Percentiles rank a stretch among this genome's conserved stretches.
Evolutionary conservation across 495 filamentous ascomycete genomes (phyloP).

Genomic region (Thermochaetoides thermophila): DNA sequence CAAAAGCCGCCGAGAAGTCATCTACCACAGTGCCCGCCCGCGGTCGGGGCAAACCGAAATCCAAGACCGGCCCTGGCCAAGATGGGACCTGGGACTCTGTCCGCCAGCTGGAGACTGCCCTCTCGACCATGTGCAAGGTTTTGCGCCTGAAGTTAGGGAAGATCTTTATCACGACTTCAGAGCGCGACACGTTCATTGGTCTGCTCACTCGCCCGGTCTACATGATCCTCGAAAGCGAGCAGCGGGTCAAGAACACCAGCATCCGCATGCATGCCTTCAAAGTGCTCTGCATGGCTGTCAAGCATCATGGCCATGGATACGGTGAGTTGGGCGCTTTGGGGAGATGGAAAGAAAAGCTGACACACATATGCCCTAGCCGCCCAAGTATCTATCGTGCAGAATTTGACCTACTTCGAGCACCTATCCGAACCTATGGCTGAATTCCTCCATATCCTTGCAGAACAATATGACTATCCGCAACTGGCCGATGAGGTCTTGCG

Average conservation of each 20-base stretch:
- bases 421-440: constrained; percentile 97
- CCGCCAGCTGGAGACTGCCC: constrained; percentile 67
- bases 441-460: constrained; percentile 85
- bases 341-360: constrained; percentile 9
- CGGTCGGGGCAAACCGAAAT: constrained; percentile 56
- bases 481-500: constrained; percentile 85
- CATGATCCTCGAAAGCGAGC: constrained; percentile 84
- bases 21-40: constrained; percentile 51
- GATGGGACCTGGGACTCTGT: constrained; percentile 82
- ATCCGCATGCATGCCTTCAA: constrained; percentile 96
- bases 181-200: constrained; percentile 85
- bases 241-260: constrained; percentile 75
- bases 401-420: constrained; percentile 95
- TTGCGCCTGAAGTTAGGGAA: constrained; percentile 81
- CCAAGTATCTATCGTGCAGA: constrained; percentile 95
- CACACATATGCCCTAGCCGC: constrained; percentile 47
- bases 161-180: constrained; percentile 92
- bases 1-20: constrained; percentile 82
- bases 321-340: constrained; percentile 40
- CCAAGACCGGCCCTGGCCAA: constrained; percentile 54
- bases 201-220: constrained; percentile 91
- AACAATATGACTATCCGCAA: constrained; percentile 97
- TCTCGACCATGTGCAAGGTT: constrained; percentile 92
- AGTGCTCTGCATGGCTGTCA: constrained; percentile 89
- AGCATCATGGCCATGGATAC: constrained; percentile 95